Conservation (phyloP, 148 eudicot species). For the Suaeda aralocaspica region DNA sequence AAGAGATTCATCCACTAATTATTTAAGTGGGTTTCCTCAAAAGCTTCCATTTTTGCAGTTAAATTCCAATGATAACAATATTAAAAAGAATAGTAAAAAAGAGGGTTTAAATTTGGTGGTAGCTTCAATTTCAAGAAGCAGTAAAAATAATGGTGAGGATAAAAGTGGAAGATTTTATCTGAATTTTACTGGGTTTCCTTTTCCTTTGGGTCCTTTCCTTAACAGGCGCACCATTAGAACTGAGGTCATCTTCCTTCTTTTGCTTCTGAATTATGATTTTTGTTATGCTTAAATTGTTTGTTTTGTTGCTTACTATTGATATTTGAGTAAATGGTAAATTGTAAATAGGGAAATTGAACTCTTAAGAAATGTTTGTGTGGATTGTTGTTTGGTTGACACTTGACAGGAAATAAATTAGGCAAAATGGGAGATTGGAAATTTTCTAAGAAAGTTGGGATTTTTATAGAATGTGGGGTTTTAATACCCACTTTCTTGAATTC, state of each 20-base stretch:
- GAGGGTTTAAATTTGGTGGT: constrained; percentile 36
- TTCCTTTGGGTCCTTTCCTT: constrained; percentile 94
- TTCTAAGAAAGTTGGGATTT: too few relatives aligned
- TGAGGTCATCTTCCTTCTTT: constrained; percentile 41
- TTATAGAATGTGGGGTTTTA: too few relatives aligned
- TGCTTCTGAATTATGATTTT: neutral
- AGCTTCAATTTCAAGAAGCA: constrained; percentile 29
- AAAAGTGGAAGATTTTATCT: constrained; percentile 74
- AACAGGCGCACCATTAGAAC: constrained; percentile 76
- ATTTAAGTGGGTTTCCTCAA: constrained; percentile 36
- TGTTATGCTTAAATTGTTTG: too few relatives aligned
- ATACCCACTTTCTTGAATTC: too few relatives aligned
- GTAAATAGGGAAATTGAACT: too few relatives aligned
- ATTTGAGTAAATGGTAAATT: too few relatives aligned
- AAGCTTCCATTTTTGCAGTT: constrained; percentile 28
- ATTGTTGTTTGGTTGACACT: too few relatives aligned
- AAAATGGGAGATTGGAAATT: too few relatives aligned
- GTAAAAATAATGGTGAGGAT: neutral
- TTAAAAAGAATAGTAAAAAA: constrained; percentile 14
- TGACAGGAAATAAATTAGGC: too few relatives aligned
- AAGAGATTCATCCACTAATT: constrained; percentile 30
- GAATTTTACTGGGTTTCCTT: constrained; percentile 91
- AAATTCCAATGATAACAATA: constrained; percentile 22
- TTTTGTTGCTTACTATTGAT: too few relatives aligned
- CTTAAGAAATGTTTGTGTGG: too few relatives aligned